These are phyloP conservation scores for Fraxinus latifolia DNA, from an alignment of 305 asterid species.

Conservation along the genomic window DNA sequence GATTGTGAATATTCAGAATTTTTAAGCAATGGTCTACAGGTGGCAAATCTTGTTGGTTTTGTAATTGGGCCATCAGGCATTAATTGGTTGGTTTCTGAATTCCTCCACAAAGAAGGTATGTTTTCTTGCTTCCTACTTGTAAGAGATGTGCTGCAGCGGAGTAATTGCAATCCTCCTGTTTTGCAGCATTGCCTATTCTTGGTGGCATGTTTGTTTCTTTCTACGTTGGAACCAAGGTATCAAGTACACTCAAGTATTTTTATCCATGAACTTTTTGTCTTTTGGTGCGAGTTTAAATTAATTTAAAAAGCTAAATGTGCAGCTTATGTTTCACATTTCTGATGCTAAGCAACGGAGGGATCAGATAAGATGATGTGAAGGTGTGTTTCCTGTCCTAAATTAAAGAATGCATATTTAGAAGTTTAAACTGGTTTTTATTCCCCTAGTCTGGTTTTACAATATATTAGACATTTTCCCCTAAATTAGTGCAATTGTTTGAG, in stretches of 20 bases:
- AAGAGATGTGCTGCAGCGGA: slow-evolving; percentile 12
- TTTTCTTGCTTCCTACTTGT: slow-evolving; percentile 14
- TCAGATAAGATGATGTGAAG: slow-evolving; percentile 37
- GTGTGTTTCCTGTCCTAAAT: slow-evolving; percentile 22
- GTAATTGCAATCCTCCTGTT: slow-evolving; percentile 16
- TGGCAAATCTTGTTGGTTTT: slow-evolving; percentile 95
- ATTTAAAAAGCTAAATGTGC: slow-evolving; percentile 30
- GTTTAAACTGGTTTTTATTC: neutral
- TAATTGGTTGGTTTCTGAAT: slow-evolving; percentile 74
- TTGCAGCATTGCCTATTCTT: slow-evolving; percentile 69
- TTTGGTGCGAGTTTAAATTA: slow-evolving; percentile 22
- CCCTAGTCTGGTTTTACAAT: neutral
- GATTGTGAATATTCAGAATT: slow-evolving; percentile 10
- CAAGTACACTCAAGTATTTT: slow-evolving; percentile 3
- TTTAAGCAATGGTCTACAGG: slow-evolving; percentile 46
- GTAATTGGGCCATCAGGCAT: slow-evolving; percentile 96
- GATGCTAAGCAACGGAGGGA: slow-evolving; percentile 64
- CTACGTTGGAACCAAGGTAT: slow-evolving; percentile 91
- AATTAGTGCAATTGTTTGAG: slow-evolving; percentile 5
- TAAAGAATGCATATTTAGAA: neutral
- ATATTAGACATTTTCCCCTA: neutral
- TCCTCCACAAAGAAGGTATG: slow-evolving; percentile 66
- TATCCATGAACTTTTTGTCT: slow-evolving; percentile 5
- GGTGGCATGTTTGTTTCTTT: slow-evolving; percentile 70
- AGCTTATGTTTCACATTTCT: slow-evolving; percentile 91